phyloP scores from a whole-genome alignment of 306 rosid genomes.

The Castanea mollissima region DNA sequence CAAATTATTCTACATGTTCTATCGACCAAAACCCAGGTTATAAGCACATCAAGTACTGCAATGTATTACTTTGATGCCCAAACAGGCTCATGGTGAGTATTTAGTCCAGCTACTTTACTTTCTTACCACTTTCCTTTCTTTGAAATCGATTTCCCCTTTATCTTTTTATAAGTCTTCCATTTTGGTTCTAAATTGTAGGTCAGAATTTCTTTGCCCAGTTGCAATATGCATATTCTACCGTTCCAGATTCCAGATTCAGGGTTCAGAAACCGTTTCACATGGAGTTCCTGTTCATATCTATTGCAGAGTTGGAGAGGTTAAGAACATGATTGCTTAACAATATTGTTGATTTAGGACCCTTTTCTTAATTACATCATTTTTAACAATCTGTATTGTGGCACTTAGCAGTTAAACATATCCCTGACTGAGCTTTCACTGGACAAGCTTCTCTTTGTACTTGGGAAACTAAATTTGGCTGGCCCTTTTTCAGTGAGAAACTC shows the following conservation, averaged over 20 bases:
- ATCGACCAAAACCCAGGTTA: conserved; percentile 68
- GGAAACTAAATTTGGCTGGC: conserved; percentile 75
- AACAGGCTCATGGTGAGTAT: conserved; percentile 58
- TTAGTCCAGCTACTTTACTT: conserved; percentile 24
- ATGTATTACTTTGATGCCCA: conserved; percentile 68
- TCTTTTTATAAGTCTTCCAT: conserved; percentile 6
- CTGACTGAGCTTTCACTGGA: conserved; percentile 82
- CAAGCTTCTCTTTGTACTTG: conserved; percentile 72
- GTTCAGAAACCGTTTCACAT: conserved; percentile 45
- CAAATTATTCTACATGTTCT: conserved; percentile 61
- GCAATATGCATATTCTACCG: conserved; percentile 70
- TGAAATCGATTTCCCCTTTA: not conserved
- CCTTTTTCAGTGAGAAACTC: conserved; percentile 75
- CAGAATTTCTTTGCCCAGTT: conserved; percentile 68
- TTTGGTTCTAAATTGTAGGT: conserved; percentile 49
- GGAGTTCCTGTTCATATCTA: conserved; percentile 68
- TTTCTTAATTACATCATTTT: conserved; percentile 17
- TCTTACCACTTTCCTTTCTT: not conserved
- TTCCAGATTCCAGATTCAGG: conserved; percentile 37
- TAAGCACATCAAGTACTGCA: conserved; percentile 54
- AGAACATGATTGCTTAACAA: conserved; percentile 22
- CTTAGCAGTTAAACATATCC: conserved; percentile 65
- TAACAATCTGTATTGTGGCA: conserved; percentile 21
- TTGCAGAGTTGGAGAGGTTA: conserved; percentile 73
- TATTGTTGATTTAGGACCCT: conserved; percentile 21